Percentiles rank a stretch among this genome's conserved stretches.
phyloP scores from a whole-genome alignment of 352 stramenopile species.

The Pythium scleroteichum region DNA sequence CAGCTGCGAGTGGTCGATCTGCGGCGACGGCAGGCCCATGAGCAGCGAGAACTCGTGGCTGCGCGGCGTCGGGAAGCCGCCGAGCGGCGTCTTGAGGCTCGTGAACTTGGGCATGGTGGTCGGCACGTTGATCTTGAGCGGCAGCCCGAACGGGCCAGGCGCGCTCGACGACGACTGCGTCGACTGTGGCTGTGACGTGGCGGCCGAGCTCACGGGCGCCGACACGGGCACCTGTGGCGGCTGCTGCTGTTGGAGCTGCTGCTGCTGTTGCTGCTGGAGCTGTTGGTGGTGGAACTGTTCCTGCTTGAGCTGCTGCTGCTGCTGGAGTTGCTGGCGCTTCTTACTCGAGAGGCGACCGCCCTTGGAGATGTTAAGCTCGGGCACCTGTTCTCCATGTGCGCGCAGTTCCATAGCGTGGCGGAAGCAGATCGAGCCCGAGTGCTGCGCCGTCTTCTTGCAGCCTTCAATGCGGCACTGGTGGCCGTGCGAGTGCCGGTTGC shows the following conservation, averaged over 20 bases:
- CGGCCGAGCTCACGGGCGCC: constrained; percentile 1
- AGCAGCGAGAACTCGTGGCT: constrained; percentile 72
- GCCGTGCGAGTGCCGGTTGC: constrained; percentile 73
- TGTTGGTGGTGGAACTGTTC: constrained; percentile 79
- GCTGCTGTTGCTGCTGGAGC: constrained; percentile 63
- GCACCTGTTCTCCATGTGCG: constrained; percentile 65
- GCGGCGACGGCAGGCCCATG: constrained; percentile 62
- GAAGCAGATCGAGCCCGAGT: constrained; percentile 77
- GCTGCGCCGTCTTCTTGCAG: constrained; percentile 82
- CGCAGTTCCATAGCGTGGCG: constrained; percentile 76
- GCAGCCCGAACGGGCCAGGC: constrained; percentile 55
- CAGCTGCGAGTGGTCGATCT: constrained; percentile 78
- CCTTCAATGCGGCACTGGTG: constrained; percentile 76
- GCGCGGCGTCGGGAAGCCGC: constrained; percentile 63
- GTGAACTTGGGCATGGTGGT: constrained; percentile 70
- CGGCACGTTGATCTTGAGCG: constrained; percentile 75
- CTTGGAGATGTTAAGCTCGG: constrained; percentile 79
- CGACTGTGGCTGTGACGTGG: constrained; percentile 6
- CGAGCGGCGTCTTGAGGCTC: constrained; percentile 55
- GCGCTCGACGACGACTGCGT: constrained; percentile 18
- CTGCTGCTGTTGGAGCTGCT: constrained; percentile 31
- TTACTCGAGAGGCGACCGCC: constrained; percentile 68
- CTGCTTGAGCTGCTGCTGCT: constrained; percentile 70
- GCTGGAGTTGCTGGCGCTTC: constrained; percentile 70
- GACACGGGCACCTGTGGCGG: constrained; percentile 9